Conservation (phyloP, 73 alveolate genomes). For the Blepharisma stoltei region DNA sequence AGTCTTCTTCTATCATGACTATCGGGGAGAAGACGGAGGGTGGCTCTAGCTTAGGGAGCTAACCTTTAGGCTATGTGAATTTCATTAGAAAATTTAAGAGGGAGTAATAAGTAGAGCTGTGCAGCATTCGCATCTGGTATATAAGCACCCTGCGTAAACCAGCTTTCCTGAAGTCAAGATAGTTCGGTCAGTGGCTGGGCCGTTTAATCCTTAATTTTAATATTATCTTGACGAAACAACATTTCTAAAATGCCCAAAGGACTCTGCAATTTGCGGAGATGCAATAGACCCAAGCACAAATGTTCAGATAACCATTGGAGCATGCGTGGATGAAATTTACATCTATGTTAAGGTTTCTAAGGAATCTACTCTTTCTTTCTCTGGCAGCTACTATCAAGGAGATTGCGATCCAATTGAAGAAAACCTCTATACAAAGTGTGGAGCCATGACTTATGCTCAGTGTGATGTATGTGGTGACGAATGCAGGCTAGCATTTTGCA, state of each 20-base stretch:
- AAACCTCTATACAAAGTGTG: conserved; percentile 22
- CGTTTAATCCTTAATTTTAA: too few relatives aligned
- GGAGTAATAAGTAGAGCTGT: too few relatives aligned
- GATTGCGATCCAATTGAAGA: not conserved
- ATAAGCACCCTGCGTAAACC: too few relatives aligned
- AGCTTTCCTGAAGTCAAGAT: too few relatives aligned
- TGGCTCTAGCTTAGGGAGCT: too few relatives aligned
- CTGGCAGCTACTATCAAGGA: not conserved
- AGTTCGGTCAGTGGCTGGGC: too few relatives aligned
- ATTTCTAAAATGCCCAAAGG: not conserved
- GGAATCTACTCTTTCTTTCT: not conserved
- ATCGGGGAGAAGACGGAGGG: too few relatives aligned
- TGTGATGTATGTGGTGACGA: conserved; percentile 20
- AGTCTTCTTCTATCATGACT: too few relatives aligned
- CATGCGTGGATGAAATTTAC: not conserved
- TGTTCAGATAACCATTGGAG: conserved; percentile 9
- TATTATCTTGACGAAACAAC: too few relatives aligned
- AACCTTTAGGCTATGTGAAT: too few relatives aligned
- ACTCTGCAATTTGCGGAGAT: conserved; percentile 16
- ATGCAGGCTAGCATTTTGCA: conserved; percentile 1
- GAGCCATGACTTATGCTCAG: not conserved
- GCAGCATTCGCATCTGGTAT: too few relatives aligned
- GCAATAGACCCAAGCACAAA: not conserved
- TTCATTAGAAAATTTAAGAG: too few relatives aligned
- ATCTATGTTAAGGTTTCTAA: not conserved